These are phyloP conservation scores for Podosphaera xanthii DNA, from an alignment of 2,329 filamentous ascomycete species.

Conservation along the genomic window DNA sequence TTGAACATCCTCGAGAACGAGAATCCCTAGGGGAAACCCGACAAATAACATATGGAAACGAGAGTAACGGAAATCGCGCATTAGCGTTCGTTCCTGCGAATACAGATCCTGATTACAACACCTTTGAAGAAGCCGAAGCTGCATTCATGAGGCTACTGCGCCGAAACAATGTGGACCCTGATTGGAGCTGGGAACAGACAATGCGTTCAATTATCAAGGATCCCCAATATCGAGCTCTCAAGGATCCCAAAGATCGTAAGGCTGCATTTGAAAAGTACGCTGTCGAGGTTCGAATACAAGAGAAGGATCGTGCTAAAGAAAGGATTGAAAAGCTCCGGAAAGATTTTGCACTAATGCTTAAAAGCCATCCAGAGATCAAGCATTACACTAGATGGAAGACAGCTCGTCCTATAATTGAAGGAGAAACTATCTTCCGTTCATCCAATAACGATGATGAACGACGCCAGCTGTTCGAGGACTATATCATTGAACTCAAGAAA, in stretches of 20 bases:
- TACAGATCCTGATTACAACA: slow-evolving; percentile 57
- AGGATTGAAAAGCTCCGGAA: slow-evolving; percentile 73
- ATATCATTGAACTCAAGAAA: slow-evolving; percentile 66
- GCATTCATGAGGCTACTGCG: slow-evolving; percentile 82
- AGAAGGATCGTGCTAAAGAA: slow-evolving; percentile 87
- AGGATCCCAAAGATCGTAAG: slow-evolving; percentile 77
- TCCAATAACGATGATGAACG: slow-evolving; percentile 74
- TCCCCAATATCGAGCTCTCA: slow-evolving; percentile 76
- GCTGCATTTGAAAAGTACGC: slow-evolving; percentile 89
- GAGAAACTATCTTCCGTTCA: slow-evolving; percentile 84
- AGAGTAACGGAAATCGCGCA: slow-evolving; percentile 23
- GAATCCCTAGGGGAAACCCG: slow-evolving; percentile 29
- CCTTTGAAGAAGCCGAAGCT: slow-evolving; percentile 69
- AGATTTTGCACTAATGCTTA: slow-evolving; percentile 91
- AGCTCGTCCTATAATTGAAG: slow-evolving; percentile 78
- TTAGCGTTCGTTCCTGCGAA: slow-evolving; percentile 37
- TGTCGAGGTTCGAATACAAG: slow-evolving; percentile 68
- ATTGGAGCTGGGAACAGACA: slow-evolving; percentile 83
- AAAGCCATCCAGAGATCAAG: slow-evolving; percentile 89
- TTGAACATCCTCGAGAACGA: slow-evolving; percentile 17
- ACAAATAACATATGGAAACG: slow-evolving; percentile 33
- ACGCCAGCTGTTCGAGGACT: slow-evolving; percentile 80
- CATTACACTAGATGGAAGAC: slow-evolving; percentile 96
- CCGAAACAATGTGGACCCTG: slow-evolving; percentile 63
- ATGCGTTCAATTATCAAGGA: slow-evolving; percentile 74